Conservation (phyloP, 805 yeast species). For the Teunomyces tritomae region DNA sequence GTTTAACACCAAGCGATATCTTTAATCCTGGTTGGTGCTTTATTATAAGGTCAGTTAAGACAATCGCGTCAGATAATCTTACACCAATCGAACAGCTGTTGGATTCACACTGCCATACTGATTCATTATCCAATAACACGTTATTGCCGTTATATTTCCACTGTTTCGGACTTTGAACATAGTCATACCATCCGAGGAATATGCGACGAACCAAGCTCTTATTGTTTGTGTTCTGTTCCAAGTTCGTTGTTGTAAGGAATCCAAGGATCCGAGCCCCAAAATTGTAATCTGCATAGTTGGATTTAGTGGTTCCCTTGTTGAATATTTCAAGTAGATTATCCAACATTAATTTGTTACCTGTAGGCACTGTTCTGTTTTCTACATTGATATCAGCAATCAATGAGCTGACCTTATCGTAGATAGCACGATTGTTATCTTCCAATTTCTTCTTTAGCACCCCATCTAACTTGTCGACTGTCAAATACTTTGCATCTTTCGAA, state of each 20-base stretch:
- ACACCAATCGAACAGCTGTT: conserved; percentile 33
- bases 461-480: conserved; percentile 24
- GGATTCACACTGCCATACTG: conserved; percentile 33
- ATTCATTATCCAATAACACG: conserved; percentile 31
- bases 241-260: conserved; percentile 31
- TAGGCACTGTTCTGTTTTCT: conserved; percentile 5
- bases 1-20: conserved; percentile 30
- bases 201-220: conserved; percentile 24
- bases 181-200: conserved; percentile 42
- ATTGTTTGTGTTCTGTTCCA: neutral
- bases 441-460: conserved; percentile 18
- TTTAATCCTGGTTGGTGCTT: conserved; percentile 19
- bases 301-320: conserved; percentile 32
- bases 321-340: conserved; percentile 29
- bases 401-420: conserved; percentile 22
- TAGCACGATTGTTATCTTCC: conserved; percentile 19
- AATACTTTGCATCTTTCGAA: conserved; percentile 8
- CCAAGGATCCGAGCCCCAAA: conserved; percentile 41
- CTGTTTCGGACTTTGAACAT: conserved; percentile 17
- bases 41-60: conserved; percentile 35
- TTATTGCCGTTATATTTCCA: conserved; percentile 40
- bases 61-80: conserved; percentile 28
- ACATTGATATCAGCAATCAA: conserved; percentile 25
- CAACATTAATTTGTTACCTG: conserved; percentile 21
- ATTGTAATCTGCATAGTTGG: conserved; percentile 40